Base-by-base conservation (phyloP, 768 basidiomycete species). In the Psilocybe tampanensis region DNA sequence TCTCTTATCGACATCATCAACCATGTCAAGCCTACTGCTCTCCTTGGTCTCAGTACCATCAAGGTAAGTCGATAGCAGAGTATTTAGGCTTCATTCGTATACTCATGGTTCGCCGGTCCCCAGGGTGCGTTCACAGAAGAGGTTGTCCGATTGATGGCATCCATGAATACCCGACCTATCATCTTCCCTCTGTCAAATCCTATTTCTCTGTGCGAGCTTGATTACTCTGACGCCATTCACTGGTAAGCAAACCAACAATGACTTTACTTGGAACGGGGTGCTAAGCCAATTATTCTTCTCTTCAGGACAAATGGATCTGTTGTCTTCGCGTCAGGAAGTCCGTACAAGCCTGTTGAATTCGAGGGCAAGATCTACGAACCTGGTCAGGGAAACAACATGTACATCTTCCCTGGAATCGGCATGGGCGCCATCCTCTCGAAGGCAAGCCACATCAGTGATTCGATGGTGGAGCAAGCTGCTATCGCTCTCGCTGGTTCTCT, bases 151-250 rank as follows among this genome's bases (percentile, higher is more conserved):
- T 71, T 78, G 36, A 89, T 92, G 88, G 80, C 82, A 17, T 71
- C 77, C 8, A 70, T 86, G 44, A 92, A 91, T 71, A 63, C 71
- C 17, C 82, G 83, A 2, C 90, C 90, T n/a, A 87, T 92, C 74
- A 83, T 92, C 66, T 91, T 93, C 75, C 89, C 90, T 32, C 80
- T 92, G 1, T 89, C 88, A 32, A 92, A 92, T 68, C 90, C 90
- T 12, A 74, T 85, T 22, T 76, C 80, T 26, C 74, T 86, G 32
- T 77, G 78, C 58, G 88, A 89, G 68, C 70, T 86, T 51, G 84
- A 85, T 52, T 88, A 82, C 62, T 64, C 70, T 9, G 80, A 89
- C 48, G 88, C 88, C 11, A 67, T 89, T 59, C 69, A 77, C 56
- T 85, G 84, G 85, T 83, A 52, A 47, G 76, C 53, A 39, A 47